phyloP scores from a whole-genome alignment of 768 basidiomycete genomes.

The Myochromella boudieri region DNA sequence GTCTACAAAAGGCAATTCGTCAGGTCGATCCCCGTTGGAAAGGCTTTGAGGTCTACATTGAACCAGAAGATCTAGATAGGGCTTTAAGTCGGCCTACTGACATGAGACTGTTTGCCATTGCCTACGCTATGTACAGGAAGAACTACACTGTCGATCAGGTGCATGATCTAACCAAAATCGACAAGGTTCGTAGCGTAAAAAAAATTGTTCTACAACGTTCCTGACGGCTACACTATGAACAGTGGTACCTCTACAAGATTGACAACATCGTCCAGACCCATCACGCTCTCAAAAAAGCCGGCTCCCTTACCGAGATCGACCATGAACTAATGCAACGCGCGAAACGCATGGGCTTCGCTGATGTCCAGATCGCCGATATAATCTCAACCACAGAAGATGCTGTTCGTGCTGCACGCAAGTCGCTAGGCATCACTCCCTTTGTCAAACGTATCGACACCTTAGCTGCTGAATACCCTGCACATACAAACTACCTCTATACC shows the following conservation, averaged over 20 bases:
- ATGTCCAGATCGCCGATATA: slow-evolving; percentile 86
- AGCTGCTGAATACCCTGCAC: slow-evolving; percentile 97
- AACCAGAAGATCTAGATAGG: slow-evolving; percentile 80
- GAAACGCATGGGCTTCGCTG: slow-evolving; percentile 95
- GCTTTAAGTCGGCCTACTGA: slow-evolving; percentile 87
- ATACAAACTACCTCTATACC: slow-evolving; percentile 99
- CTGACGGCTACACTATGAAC: slow-evolving; percentile 1
- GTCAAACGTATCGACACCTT: slow-evolving; percentile 99
- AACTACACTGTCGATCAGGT: slow-evolving; percentile 87
- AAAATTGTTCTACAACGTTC: neutral
- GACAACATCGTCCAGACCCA: slow-evolving; percentile 96
- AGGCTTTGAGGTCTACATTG: slow-evolving; percentile 94
- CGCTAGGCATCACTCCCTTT: slow-evolving; percentile 87
- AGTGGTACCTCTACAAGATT: slow-evolving; percentile 99
- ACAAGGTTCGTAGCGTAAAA: slow-evolving; percentile 60
- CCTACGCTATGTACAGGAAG: slow-evolving; percentile 95
- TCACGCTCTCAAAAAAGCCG: slow-evolving; percentile 66
- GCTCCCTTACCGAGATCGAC: slow-evolving; percentile 68
- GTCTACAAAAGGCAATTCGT: slow-evolving; percentile 96
- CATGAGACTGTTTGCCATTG: slow-evolving; percentile 94
- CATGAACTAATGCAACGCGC: slow-evolving; percentile 80
- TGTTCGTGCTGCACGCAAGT: slow-evolving; percentile 86
- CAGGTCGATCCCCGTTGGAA: slow-evolving; percentile 97
- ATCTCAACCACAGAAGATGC: slow-evolving; percentile 69
- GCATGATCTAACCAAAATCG: slow-evolving; percentile 96